Percentiles rank a stretch among this genome's conserved stretches.
These are phyloP conservation scores for Cryptococcus sp. DNA, from an alignment of 1,284 basidiomycete species.

Conservation along the genomic window DNA sequence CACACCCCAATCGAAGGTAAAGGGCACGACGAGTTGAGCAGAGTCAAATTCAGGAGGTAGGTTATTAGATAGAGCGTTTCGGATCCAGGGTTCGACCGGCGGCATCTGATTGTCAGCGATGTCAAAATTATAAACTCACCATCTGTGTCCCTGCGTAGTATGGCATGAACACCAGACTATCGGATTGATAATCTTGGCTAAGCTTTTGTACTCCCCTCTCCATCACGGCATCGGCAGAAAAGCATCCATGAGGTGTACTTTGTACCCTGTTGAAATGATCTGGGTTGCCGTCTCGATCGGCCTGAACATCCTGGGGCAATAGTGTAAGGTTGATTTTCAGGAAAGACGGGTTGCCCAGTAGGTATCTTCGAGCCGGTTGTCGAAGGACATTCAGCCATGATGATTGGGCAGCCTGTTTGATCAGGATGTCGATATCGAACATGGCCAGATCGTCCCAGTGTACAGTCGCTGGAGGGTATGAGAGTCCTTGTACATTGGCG, in stretches of 20 bases:
- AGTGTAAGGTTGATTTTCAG: slow-evolving; percentile 28
- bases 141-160: slow-evolving; percentile 32
- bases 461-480: slow-evolving; percentile 23
- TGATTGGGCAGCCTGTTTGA: slow-evolving; percentile 21
- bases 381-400: slow-evolving; percentile 40
- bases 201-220: slow-evolving; percentile 27
- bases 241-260: slow-evolving; percentile 30
- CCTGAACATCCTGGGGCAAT: slow-evolving; percentile 21
- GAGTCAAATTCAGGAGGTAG: slow-evolving; percentile 24
- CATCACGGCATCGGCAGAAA: slow-evolving; percentile 33
- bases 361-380: slow-evolving; percentile 29
- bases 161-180: slow-evolving; percentile 47
- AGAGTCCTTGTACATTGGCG: slow-evolving; percentile 28
- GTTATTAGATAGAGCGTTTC: slow-evolving; percentile 25
- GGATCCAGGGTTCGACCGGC: slow-evolving; percentile 18
- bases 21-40: slow-evolving; percentile 45
- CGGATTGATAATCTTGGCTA: slow-evolving; percentile 26
- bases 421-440: slow-evolving; percentile 20
- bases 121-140: slow-evolving; percentile 29
- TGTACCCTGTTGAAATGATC: slow-evolving; percentile 22
- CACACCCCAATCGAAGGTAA: slow-evolving; percentile 51
- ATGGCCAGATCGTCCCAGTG: slow-evolving; percentile 12
- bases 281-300: slow-evolving; percentile 16
- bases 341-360: slow-evolving; percentile 21
- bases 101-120: slow-evolving; percentile 18